Conservation (phyloP, 805 yeast genomes). For the Yarrowia deformans region DNA sequence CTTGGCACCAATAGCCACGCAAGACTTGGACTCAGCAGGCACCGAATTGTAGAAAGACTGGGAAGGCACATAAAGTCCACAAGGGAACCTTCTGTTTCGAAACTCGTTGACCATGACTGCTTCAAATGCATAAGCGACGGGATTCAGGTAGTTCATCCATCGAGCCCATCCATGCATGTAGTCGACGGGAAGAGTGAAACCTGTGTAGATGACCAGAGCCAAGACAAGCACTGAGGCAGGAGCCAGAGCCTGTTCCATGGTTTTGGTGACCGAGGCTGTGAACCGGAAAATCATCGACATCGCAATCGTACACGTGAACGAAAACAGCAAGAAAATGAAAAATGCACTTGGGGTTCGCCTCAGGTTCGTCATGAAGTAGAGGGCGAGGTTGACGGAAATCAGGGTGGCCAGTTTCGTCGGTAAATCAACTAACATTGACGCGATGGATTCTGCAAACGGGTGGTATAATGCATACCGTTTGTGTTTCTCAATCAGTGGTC, state of each 20-base stretch:
- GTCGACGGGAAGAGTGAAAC: slow-evolving; percentile 56
- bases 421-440: slow-evolving; percentile 65
- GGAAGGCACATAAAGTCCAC: slow-evolving; percentile 54
- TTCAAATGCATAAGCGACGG: slow-evolving; percentile 57
- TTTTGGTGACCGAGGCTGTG: slow-evolving; percentile 52
- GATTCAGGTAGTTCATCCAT: slow-evolving; percentile 59
- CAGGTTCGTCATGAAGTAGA: slow-evolving; percentile 63
- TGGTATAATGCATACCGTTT: slow-evolving; percentile 64
- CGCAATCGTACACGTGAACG: slow-evolving; percentile 55
- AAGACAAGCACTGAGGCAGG: slow-evolving; percentile 56
- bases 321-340: slow-evolving; percentile 59
- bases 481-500: slow-evolving; percentile 67
- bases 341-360: slow-evolving; percentile 62
- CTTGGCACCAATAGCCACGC: slow-evolving; percentile 63
- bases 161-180: slow-evolving; percentile 60
- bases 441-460: slow-evolving; percentile 70
- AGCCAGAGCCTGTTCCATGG: slow-evolving; percentile 56
- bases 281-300: slow-evolving; percentile 63
- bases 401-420: slow-evolving; percentile 59
- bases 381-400: slow-evolving; percentile 57
- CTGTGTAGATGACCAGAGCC: slow-evolving; percentile 55
- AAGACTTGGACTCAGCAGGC: slow-evolving; percentile 53
- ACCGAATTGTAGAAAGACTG: slow-evolving; percentile 54
- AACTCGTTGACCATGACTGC: slow-evolving; percentile 58
- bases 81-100: slow-evolving; percentile 49